Percentiles rank a stretch among this genome's conserved stretches.
Evolutionary conservation across 23 red algal species (phyloP).

Genomic region (Gracilaria vermiculophylla): DNA sequence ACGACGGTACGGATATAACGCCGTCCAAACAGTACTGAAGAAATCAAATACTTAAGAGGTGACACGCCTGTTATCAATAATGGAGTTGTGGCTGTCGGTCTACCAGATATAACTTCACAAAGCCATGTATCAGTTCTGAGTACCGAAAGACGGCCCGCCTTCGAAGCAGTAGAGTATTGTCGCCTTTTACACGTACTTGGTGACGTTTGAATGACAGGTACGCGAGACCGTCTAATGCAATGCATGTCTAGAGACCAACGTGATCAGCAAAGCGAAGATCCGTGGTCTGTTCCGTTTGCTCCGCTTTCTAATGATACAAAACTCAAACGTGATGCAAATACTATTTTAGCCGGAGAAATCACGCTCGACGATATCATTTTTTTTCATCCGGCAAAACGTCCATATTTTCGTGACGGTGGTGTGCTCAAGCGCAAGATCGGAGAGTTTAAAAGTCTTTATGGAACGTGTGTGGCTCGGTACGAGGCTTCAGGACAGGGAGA

Average conservation of each 20-base stretch:
- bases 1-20: too few species aligned
- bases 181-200: neutral
- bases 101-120: too few species aligned
- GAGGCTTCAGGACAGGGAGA: constrained; percentile 15
- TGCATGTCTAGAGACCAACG: neutral
- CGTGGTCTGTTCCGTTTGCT: neutral
- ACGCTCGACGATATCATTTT: neutral
- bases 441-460: neutral
- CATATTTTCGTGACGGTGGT: neutral
- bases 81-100: too few species aligned
- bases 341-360: neutral
- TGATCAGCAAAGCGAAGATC: neutral
- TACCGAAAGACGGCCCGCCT: neutral
- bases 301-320: neutral
- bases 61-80: too few species aligned
- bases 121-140: too few species aligned
- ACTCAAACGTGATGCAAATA: neutral
- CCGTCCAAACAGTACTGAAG: too few species aligned
- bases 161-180: neutral
- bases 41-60: too few species aligned
- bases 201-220: neutral
- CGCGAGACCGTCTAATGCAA: neutral
- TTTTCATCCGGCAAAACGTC: neutral
- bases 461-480: neutral
- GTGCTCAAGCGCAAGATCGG: constrained; percentile 1